Evolutionary conservation across 495 filamentous ascomycete genomes (phyloP).

Genomic region (Durotheca rogersii): DNA sequence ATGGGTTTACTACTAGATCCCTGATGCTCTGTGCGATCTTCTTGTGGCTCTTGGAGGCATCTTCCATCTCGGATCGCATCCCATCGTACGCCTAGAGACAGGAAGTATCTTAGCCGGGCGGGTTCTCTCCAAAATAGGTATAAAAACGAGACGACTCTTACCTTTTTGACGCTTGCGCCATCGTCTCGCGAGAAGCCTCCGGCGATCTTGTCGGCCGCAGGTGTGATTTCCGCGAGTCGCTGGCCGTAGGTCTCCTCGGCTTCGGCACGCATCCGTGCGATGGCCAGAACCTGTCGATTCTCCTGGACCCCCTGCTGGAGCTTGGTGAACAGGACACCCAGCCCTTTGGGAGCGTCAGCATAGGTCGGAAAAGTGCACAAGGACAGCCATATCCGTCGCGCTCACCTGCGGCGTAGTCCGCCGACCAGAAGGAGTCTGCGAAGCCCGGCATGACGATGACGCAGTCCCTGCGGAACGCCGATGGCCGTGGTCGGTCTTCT

Average conservation of each 20-base stretch:
- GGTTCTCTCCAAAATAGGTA: not conserved
- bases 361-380: not conserved
- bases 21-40: constrained; percentile 96
- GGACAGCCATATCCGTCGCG: constrained; percentile 11
- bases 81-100: constrained; percentile 83
- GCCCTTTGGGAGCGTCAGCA: constrained; percentile 53
- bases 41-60: constrained; percentile 83
- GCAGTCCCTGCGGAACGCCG: constrained; percentile 13
- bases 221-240: constrained; percentile 77
- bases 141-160: constrained; percentile 41
- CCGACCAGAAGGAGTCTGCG: constrained; percentile 93
- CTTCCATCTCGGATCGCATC: constrained; percentile 90
- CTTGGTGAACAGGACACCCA: constrained; percentile 95
- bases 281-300: constrained; percentile 87
- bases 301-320: constrained; percentile 94
- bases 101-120: constrained; percentile 17
- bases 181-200: constrained; percentile 93
- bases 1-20: constrained; percentile 90
- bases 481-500: constrained; percentile 1
- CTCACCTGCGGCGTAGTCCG: constrained; percentile 85
- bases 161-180: constrained; percentile 93
- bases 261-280: constrained; percentile 93
- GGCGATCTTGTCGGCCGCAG: constrained; percentile 74
- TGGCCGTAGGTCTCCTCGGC: constrained; percentile 88
- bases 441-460: constrained; percentile 72